Conservation (phyloP, 495 filamentous ascomycete genomes). For the Penicillium samsonianum region DNA sequence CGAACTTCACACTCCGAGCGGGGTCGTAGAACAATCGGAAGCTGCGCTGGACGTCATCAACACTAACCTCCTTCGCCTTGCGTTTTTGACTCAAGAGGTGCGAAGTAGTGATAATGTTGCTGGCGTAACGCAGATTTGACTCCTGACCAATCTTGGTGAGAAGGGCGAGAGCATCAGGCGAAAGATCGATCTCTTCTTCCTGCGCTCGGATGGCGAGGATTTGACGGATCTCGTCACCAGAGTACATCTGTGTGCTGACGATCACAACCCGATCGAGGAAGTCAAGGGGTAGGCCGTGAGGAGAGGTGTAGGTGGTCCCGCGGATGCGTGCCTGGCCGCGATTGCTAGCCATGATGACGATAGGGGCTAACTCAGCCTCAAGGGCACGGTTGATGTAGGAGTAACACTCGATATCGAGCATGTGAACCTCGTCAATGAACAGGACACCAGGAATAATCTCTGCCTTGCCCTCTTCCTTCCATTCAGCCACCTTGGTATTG, state of each 20-base stretch:
- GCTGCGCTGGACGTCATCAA: constrained; percentile 89
- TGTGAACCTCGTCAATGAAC: constrained; percentile 99
- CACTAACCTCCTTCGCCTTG: constrained; percentile 73
- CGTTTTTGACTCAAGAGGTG: constrained; percentile 80
- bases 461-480: constrained; percentile 98
- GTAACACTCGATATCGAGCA: constrained; percentile 99
- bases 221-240: constrained; percentile 78
- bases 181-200: constrained; percentile 92
- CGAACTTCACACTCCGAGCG: constrained; percentile 81
- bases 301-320: constrained; percentile 86
- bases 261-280: constrained; percentile 97
- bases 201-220: constrained; percentile 89
- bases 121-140: constrained; percentile 87
- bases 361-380: constrained; percentile 89
- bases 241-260: constrained; percentile 92
- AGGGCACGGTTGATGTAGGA: constrained; percentile 97
- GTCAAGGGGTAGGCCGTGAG: constrained; percentile 91
- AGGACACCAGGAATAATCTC: constrained; percentile 96
- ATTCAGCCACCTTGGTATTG: constrained; percentile 96
- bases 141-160: constrained; percentile 95
- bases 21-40: constrained; percentile 94
- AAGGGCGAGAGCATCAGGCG: constrained; percentile 83
- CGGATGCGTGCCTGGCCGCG: constrained; percentile 88
- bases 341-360: constrained; percentile 99
- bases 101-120: constrained; percentile 93